Evolutionary conservation across 2,329 filamentous ascomycete genomes (phyloP).

Genomic region (Colletotrichum sp.): DNA sequence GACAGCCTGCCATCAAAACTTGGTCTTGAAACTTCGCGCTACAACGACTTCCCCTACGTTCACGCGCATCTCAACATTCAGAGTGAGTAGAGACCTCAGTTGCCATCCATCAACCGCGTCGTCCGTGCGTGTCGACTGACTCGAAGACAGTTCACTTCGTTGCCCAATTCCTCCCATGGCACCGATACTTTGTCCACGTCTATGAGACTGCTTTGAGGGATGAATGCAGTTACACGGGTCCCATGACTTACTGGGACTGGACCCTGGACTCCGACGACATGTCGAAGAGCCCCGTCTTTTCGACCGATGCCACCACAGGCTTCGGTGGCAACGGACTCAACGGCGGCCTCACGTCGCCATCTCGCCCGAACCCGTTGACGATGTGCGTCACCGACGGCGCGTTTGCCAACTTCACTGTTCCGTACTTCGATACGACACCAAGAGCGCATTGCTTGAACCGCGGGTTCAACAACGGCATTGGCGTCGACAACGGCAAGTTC

Average conservation of each 20-base stretch:
- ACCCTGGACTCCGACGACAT: slow-evolving; percentile 31
- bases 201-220: slow-evolving; percentile 32
- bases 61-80: slow-evolving; percentile 24
- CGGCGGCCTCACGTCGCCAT: background rate
- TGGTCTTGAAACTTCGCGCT: slow-evolving; percentile 27
- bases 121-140: background rate
- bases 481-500: background rate
- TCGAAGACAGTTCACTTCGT: slow-evolving; percentile 30
- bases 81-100: background rate
- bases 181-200: slow-evolving; percentile 36
- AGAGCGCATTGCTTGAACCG: slow-evolving; percentile 30
- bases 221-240: slow-evolving; percentile 28
- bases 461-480: slow-evolving; percentile 22
- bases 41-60: slow-evolving; percentile 36
- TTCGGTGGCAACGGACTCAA: slow-evolving; percentile 34
- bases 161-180: slow-evolving; percentile 38
- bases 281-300: slow-evolving; percentile 26
- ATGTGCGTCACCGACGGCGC: slow-evolving; percentile 26
- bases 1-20: slow-evolving; percentile 28
- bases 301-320: slow-evolving; percentile 21
- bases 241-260: slow-evolving; percentile 39
- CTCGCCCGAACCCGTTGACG: slow-evolving; percentile 1
- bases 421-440: slow-evolving; percentile 16
- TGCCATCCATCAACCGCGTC: background rate
- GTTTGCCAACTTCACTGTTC: slow-evolving; percentile 25